phyloP scores from a whole-genome alignment of 805 yeast species.

The Spathaspora hagerdaliae region DNA sequence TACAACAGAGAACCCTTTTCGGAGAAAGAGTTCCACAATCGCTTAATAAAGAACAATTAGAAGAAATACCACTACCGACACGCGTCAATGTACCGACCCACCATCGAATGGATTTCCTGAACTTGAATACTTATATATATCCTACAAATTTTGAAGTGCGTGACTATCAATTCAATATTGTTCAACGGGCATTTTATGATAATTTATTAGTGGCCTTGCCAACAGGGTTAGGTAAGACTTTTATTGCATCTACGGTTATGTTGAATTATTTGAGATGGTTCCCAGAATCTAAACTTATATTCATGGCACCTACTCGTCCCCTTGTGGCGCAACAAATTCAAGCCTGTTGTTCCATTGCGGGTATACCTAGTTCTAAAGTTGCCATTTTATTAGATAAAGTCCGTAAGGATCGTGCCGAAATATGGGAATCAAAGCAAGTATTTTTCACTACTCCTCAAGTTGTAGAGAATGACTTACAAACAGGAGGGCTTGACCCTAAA shows the following conservation, averaged over 20 bases:
- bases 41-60: not conserved
- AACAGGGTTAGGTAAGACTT: conserved; percentile 96
- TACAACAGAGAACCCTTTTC: not conserved
- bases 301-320: conserved; percentile 97
- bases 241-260: conserved; percentile 93
- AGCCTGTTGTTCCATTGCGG: conserved; percentile 86
- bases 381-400: conserved; percentile 71
- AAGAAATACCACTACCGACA: conserved; percentile 5
- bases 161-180: conserved; percentile 85
- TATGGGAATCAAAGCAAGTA: conserved; percentile 77
- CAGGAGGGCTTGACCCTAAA: conserved; percentile 75
- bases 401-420: conserved; percentile 56
- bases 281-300: conserved; percentile 69
- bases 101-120: conserved; percentile 19
- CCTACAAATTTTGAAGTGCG: conserved; percentile 83
- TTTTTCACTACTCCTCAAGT: conserved; percentile 97
- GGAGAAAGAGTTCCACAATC: not conserved
- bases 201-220: conserved; percentile 89
- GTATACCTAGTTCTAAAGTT: conserved; percentile 70
- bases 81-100: conserved; percentile 17
- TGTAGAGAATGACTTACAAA: conserved; percentile 80
- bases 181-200: conserved; percentile 62
- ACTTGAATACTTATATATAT: conserved; percentile 52
- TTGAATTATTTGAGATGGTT: conserved; percentile 88
- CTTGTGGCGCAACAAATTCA: conserved; percentile 93